These are phyloP conservation scores for Calonectria pseudoturangicola DNA, from an alignment of 2,329 filamentous ascomycete species.

Conservation along the genomic window DNA sequence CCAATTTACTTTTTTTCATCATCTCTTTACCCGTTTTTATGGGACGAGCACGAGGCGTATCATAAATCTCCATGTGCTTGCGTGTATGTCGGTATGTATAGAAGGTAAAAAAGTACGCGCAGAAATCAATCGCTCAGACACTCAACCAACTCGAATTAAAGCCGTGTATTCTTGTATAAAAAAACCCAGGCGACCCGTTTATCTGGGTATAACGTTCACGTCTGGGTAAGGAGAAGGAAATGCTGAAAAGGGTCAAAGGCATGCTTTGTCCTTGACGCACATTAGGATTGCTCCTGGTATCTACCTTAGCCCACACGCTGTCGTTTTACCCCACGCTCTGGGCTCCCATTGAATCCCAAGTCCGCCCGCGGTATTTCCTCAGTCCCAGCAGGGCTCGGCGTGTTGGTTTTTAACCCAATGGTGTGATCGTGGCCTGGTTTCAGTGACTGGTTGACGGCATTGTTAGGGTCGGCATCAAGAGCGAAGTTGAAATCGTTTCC, in stretches of 20 bases:
- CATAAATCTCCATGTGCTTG: constrained; percentile 33
- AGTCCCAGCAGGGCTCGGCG: constrained; percentile 68
- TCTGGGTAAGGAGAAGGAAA: background rate
- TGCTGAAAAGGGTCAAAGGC: constrained; percentile 3
- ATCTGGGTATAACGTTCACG: background rate
- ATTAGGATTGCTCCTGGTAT: background rate
- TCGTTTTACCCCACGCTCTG: constrained; percentile 60
- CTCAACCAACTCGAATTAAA: constrained; percentile 32
- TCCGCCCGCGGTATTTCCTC: constrained; percentile 71
- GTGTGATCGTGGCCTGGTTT: constrained; percentile 44
- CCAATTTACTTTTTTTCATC: constrained; percentile 25
- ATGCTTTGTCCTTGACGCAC: background rate
- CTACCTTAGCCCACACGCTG: constrained; percentile 59
- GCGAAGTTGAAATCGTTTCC: constrained; percentile 72
- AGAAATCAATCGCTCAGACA: constrained; percentile 26
- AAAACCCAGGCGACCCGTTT: constrained; percentile 9
- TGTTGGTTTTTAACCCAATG: constrained; percentile 57
- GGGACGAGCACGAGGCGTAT: constrained; percentile 25
- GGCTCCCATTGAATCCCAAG: constrained; percentile 54
- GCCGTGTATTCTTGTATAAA: constrained; percentile 29
- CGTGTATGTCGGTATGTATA: constrained; percentile 31
- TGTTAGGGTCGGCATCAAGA: constrained; percentile 62
- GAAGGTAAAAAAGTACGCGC: constrained; percentile 22
- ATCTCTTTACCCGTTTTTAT: constrained; percentile 17
- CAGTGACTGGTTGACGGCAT: constrained; percentile 52